Percentiles rank a stretch among this genome's conserved stretches.
These are phyloP conservation scores for Debaryomyces nepalensis DNA, from an alignment of 1,139 yeast genomes.

Conservation along the genomic window DNA sequence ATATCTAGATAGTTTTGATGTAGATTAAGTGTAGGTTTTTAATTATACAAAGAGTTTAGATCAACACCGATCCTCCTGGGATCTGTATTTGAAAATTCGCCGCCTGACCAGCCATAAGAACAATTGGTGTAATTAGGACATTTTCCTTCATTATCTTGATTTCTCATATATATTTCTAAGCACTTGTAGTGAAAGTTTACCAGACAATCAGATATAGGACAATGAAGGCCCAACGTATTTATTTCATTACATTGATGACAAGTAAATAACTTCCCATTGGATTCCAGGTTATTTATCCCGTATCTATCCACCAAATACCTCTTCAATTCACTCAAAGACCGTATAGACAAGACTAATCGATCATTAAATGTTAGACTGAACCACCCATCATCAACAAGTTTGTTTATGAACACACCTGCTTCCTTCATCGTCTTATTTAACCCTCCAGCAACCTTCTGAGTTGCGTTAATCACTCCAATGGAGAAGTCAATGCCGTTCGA, in stretches of 20 bases:
- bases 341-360: constrained; percentile 41
- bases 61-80: constrained; percentile 27
- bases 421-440: constrained; percentile 36
- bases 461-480: constrained; percentile 35
- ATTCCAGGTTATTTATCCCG: constrained; percentile 35
- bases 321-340: constrained; percentile 53
- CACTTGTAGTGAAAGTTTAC: constrained; percentile 56
- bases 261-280: constrained; percentile 44
- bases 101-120: constrained; percentile 6
- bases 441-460: constrained; percentile 29
- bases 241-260: constrained; percentile 63
- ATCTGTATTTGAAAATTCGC: constrained; percentile 13
- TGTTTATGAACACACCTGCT: constrained; percentile 38
- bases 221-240: constrained; percentile 57
- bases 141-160: not conserved
- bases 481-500: constrained; percentile 31
- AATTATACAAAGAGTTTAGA: constrained; percentile 15
- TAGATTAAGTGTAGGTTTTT: constrained; percentile 11
- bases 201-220: constrained; percentile 37
- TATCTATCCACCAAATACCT: constrained; percentile 48
- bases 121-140: constrained; percentile 10
- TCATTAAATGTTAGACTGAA: constrained; percentile 34
- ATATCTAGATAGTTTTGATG: constrained; percentile 53
- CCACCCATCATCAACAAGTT: constrained; percentile 60
- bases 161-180: constrained; percentile 40